These are phyloP conservation scores for Fusarium sp. DNA, from an alignment of 2,329 filamentous ascomycete species.

Conservation along the genomic window DNA sequence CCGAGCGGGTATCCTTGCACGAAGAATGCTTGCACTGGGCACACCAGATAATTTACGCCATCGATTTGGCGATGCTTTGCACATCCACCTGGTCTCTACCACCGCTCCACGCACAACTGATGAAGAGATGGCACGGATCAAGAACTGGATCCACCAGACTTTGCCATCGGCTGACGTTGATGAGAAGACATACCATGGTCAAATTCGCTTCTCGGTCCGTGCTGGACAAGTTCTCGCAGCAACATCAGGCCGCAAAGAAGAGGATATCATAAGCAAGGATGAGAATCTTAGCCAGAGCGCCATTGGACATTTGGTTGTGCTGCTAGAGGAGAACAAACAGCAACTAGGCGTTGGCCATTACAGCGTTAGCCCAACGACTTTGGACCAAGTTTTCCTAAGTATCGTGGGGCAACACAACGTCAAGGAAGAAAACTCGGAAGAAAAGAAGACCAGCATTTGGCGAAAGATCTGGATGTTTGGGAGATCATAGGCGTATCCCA, in stretches of 20 bases:
- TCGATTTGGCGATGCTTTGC: conserved; percentile 81
- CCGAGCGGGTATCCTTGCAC: conserved; percentile 86
- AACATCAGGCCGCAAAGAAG: conserved; percentile 37
- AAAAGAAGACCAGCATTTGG: conserved; percentile 47
- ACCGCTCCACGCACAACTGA: conserved; percentile 79
- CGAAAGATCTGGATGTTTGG: conserved; percentile 44
- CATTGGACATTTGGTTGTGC: conserved; percentile 76
- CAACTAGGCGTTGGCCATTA: conserved; percentile 84
- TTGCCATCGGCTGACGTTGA: conserved; percentile 78
- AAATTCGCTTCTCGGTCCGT: conserved; percentile 85
- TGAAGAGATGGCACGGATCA: conserved; percentile 75
- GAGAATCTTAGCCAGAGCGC: conserved; percentile 58
- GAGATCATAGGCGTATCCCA: conserved; percentile 25
- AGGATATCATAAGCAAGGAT: conserved; percentile 41
- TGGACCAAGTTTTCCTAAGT: conserved; percentile 90
- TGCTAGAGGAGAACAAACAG: conserved; percentile 78
- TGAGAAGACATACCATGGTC: conserved; percentile 82
- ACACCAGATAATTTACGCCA: conserved; percentile 77
- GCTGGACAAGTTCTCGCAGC: conserved; percentile 56
- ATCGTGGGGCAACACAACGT: conserved; percentile 87
- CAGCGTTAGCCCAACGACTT: conserved; percentile 84
- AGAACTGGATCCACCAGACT: conserved; percentile 70
- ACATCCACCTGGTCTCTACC: conserved; percentile 83
- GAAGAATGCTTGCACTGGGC: conserved; percentile 86
- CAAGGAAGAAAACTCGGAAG: conserved; percentile 74